phyloP scores from a whole-genome alignment of 495 filamentous ascomycete species.

The Lasiosphaeria ovina region DNA sequence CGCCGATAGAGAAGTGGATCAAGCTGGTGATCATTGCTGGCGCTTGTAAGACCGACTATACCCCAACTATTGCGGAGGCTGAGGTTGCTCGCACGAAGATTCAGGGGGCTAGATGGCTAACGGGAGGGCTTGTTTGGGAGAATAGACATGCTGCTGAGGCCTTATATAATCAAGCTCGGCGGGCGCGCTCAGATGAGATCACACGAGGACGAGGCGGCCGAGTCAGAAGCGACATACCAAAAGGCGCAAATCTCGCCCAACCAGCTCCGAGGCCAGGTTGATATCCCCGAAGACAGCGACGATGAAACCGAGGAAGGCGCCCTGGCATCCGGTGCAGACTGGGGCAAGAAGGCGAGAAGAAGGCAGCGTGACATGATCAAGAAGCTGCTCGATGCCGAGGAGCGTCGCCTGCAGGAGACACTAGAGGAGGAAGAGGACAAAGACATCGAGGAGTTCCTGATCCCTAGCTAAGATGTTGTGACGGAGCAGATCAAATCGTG shows the following conservation, averaged over 20 bases:
- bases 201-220: slow-evolving; percentile 43
- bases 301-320: slow-evolving; percentile 46
- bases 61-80: background rate
- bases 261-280: slow-evolving; percentile 49
- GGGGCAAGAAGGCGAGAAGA: slow-evolving; percentile 60
- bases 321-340: slow-evolving; percentile 48
- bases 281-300: slow-evolving; percentile 55
- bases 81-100: background rate
- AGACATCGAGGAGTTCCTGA: slow-evolving; percentile 67
- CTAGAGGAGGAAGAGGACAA: slow-evolving; percentile 60
- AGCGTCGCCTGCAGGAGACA: slow-evolving; percentile 41
- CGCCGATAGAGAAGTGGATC: slow-evolving; percentile 58
- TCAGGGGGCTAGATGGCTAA: background rate
- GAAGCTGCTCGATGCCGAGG: slow-evolving; percentile 53
- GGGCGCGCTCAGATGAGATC: slow-evolving; percentile 43
- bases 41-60: slow-evolving; percentile 20
- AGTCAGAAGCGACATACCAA: slow-evolving; percentile 21
- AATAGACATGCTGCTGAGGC: slow-evolving; percentile 63
- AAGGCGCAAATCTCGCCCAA: slow-evolving; percentile 47
- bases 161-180: slow-evolving; percentile 57
- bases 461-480: slow-evolving; percentile 28
- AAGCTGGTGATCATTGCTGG: slow-evolving; percentile 60
- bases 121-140: background rate
- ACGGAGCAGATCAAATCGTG: no score
- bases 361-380: slow-evolving; percentile 61